phyloP scores from a whole-genome alignment of 2,329 filamentous ascomycete genomes.

The Aspergillus bombycis region DNA sequence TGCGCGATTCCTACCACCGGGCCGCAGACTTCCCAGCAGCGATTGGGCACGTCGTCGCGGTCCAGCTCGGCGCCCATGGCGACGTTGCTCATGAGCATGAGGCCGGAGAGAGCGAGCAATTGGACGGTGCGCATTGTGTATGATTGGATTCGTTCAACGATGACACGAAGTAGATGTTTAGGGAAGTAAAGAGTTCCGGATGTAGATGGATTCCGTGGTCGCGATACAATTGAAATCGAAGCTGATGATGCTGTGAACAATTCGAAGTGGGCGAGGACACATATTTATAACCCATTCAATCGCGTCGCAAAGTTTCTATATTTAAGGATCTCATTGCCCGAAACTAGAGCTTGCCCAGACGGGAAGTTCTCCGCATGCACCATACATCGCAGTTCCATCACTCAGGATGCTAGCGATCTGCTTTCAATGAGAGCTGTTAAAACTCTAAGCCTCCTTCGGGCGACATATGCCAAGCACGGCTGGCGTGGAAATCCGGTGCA shows the following conservation, averaged over 20 bases:
- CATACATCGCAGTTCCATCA: neutral
- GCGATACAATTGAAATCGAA: neutral
- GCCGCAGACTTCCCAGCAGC: conserved; percentile 31
- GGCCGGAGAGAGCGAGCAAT: conserved; percentile 27
- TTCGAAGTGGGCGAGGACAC: neutral
- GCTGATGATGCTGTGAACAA: neutral
- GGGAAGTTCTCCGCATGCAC: neutral
- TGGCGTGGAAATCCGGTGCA: neutral
- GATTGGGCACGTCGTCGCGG: conserved; percentile 31
- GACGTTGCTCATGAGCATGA: conserved; percentile 28
- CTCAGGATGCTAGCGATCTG: neutral
- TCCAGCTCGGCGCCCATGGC: conserved; percentile 31
- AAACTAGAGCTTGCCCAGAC: neutral
- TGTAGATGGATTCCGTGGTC: neutral
- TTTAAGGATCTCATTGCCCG: neutral
- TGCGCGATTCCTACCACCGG: conserved; percentile 27
- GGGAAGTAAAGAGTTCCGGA: neutral
- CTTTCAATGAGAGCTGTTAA: neutral
- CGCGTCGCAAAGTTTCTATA: neutral
- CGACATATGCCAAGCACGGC: conserved; percentile 7
- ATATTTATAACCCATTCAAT: neutral
- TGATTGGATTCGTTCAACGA: neutral
- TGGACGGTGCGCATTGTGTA: conserved; percentile 27
- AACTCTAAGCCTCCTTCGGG: conserved; percentile 19
- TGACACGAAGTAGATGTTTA: neutral